Conservation (phyloP, 1,284 basidiomycete species). For the Athelia sp. region DNA sequence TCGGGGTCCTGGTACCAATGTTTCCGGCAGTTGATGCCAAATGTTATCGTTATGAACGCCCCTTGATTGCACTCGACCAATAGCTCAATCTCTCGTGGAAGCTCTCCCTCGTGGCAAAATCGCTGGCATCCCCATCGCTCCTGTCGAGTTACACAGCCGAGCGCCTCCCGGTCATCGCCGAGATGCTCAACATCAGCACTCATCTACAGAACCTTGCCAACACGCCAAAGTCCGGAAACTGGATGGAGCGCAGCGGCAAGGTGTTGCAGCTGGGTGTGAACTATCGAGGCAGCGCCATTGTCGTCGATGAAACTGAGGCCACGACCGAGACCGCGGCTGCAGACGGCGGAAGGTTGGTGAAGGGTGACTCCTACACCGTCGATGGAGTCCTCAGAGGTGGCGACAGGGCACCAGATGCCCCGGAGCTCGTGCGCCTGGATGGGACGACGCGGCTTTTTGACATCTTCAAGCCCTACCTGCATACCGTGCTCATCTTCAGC, state of each 20-base stretch:
- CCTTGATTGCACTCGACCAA: too few species aligned
- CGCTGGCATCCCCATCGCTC: slow-evolving; percentile 12
- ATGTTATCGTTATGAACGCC: too few species aligned
- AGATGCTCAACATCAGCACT: slow-evolving; percentile 32
- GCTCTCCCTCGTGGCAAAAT: slow-evolving; percentile 36
- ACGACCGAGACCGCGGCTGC: too few species aligned
- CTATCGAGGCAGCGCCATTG: slow-evolving; percentile 26
- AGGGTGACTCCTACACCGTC: slow-evolving; percentile 11
- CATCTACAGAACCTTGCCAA: slow-evolving; percentile 8
- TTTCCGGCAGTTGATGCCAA: too few species aligned
- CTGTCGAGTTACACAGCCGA: slow-evolving; percentile 39
- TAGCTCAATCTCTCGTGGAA: slow-evolving; percentile 42
- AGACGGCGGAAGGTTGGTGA: neutral
- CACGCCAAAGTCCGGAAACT: neutral
- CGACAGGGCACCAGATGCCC: slow-evolving; percentile 41
- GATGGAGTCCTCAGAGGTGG: slow-evolving; percentile 30
- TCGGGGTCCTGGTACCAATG: too few species aligned
- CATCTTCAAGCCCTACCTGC: slow-evolving; percentile 25
- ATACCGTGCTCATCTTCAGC: slow-evolving; percentile 29
- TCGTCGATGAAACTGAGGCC: slow-evolving; percentile 17
- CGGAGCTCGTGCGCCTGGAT: slow-evolving; percentile 19
- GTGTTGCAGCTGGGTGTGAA: slow-evolving; percentile 23
- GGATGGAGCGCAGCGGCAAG: slow-evolving; percentile 9
- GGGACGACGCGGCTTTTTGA: slow-evolving; percentile 23
- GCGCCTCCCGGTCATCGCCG: slow-evolving; percentile 33